Conservation (phyloP, 1,284 basidiomycete genomes). For the Leccinum huronense region DNA sequence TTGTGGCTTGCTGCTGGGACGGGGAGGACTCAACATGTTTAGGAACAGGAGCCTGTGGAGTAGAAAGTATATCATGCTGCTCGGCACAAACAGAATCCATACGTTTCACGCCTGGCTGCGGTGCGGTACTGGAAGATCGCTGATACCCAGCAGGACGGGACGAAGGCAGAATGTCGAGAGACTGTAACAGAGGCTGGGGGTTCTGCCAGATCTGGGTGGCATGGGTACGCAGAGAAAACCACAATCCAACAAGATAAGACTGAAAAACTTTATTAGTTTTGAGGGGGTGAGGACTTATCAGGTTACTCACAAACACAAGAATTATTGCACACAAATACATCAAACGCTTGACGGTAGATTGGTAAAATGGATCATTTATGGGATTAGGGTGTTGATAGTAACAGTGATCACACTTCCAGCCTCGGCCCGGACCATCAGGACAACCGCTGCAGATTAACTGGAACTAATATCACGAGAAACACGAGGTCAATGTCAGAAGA, state of each 20-base stretch:
- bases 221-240: constrained; percentile 99
- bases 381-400: constrained; percentile 96
- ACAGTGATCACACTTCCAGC: constrained; percentile 88
- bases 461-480: constrained; percentile 56
- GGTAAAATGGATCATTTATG: constrained; percentile 93
- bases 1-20: constrained; percentile 18
- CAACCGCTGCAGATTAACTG: constrained; percentile 93
- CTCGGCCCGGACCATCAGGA: constrained; percentile 46
- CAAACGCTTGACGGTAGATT: constrained; percentile 87
- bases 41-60: constrained; percentile 42
- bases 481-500: constrained; percentile 13
- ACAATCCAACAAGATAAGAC: constrained; percentile 96
- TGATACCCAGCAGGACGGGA: constrained; percentile 74
- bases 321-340: constrained; percentile 95
- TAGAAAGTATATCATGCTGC: constrained; percentile 35
- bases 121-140: constrained; percentile 24
- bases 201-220: constrained; percentile 99
- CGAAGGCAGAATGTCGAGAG: constrained; percentile 54
- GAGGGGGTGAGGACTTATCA: neutral
- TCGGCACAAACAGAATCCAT: constrained; percentile 40
- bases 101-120: constrained; percentile 40
- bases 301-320: constrained; percentile 76
- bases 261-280: constrained; percentile 34
- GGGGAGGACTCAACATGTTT: constrained; percentile 15
- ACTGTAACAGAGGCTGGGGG: constrained; percentile 80